Conservation (phyloP, 257 asterid species). For the Misopates orontium region DNA sequence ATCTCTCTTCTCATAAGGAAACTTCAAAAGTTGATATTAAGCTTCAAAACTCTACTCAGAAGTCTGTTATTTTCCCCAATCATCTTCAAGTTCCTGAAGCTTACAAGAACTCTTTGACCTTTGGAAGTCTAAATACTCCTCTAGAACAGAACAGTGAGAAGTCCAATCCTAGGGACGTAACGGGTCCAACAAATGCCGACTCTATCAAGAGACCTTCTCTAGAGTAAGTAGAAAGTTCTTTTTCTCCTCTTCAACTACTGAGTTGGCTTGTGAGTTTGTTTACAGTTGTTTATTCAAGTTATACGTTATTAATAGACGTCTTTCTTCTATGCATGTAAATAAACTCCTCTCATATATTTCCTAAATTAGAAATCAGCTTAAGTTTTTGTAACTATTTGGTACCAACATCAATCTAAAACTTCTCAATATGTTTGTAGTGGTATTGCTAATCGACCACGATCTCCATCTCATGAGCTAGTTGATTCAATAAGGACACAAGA, state of each 20-base stretch:
- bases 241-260: constrained; percentile 13
- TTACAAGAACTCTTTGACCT: constrained; percentile 41
- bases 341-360: constrained; percentile 16
- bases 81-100: constrained; percentile 63
- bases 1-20: constrained; percentile 28
- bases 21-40: constrained; percentile 39
- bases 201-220: constrained; percentile 37
- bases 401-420: constrained; percentile 40
- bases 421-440: constrained; percentile 30
- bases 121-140: constrained; percentile 56
- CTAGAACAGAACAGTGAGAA: constrained; percentile 28
- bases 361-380: constrained; percentile 19
- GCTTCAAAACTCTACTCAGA: constrained; percentile 32
- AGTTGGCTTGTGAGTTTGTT: background rate
- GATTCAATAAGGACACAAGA: constrained; percentile 33
- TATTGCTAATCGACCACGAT: constrained; percentile 30
- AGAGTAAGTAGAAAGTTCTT: constrained; percentile 29
- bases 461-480: constrained; percentile 30
- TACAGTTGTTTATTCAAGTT: background rate
- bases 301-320: background rate
- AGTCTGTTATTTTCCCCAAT: constrained; percentile 56
- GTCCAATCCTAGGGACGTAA: constrained; percentile 22
- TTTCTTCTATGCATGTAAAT: constrained; percentile 7
- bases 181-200: constrained; percentile 27
- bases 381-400: constrained; percentile 19